phyloP scores from a whole-genome alignment of 495 filamentous ascomycete genomes.

The Podospora appendiculata region DNA sequence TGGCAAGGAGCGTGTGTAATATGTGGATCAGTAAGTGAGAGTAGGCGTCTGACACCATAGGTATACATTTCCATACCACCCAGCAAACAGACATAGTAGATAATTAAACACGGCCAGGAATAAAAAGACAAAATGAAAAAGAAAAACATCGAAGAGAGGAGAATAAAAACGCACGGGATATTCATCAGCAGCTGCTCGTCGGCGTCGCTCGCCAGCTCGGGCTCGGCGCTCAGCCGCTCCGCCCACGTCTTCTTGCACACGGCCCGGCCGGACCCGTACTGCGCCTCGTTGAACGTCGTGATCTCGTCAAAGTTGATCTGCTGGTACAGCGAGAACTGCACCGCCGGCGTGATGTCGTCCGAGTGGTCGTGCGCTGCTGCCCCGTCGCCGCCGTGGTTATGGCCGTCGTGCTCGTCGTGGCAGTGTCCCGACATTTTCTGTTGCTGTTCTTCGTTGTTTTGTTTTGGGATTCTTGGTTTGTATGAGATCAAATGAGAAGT shows the following conservation, averaged over 20 bases:
- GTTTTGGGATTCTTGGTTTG: neutral
- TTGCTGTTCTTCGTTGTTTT: neutral
- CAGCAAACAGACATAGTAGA: neutral
- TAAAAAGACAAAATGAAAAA: conserved; percentile 3
- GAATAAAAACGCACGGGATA: conserved; percentile 62
- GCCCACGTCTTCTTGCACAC: conserved; percentile 89
- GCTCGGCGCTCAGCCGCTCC: conserved; percentile 60
- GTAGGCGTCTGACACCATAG: neutral
- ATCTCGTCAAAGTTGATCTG: conserved; percentile 86
- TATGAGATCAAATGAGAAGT: neutral
- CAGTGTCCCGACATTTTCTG: conserved; percentile 37
- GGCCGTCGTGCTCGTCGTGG: conserved; percentile 32
- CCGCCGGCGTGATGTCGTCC: conserved; percentile 83
- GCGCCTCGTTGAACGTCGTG: conserved; percentile 74
- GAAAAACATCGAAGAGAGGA: conserved; percentile 1
- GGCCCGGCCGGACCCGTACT: conserved; percentile 56
- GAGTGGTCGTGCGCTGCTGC: conserved; percentile 64
- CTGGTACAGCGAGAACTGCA: conserved; percentile 81
- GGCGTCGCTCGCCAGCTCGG: conserved; percentile 72
- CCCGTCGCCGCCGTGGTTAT: conserved; percentile 16
- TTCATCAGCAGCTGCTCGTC: conserved; percentile 93
- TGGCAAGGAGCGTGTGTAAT: no score
- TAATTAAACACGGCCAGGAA: neutral
- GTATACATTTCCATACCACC: neutral
- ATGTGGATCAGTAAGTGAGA: neutral